Evolutionary conservation across 1,139 yeast species (phyloP).

Genomic region (Kurtzmaniella quercitrusa): DNA sequence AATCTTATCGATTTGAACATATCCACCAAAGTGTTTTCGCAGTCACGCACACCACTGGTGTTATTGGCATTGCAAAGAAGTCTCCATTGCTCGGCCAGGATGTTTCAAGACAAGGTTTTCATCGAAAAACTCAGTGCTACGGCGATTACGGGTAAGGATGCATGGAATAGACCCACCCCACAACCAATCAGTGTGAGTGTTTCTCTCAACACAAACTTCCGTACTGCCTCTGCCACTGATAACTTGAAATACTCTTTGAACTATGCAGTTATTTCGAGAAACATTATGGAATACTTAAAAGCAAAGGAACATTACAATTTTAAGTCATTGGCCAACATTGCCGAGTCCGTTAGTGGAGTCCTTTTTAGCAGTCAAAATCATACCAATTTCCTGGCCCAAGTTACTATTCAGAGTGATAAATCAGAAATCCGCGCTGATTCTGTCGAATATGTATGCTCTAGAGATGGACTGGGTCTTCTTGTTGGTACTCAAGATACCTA

Average conservation of each 20-base stretch:
- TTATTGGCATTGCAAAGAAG: conserved; percentile 15
- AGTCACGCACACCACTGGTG: conserved; percentile 15
- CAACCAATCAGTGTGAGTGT: conserved; percentile 67
- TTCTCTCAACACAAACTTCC: conserved; percentile 63
- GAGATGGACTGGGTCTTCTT: conserved; percentile 18
- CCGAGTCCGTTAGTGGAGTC: conserved; percentile 45
- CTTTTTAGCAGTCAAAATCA: conserved; percentile 47
- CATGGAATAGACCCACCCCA: conserved; percentile 67
- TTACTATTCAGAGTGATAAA: conserved; percentile 45
- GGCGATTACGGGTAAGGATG: conserved; percentile 71
- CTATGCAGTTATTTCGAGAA: conserved; percentile 78
- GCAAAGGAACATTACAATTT: conserved; percentile 43
- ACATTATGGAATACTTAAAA: conserved; percentile 51
- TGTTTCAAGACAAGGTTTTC: conserved; percentile 50
- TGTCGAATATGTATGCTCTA: conserved; percentile 33
- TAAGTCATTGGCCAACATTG: conserved; percentile 54
- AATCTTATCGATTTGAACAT: neutral
- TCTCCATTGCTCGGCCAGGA: conserved; percentile 14
- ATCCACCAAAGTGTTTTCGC: conserved; percentile 8
- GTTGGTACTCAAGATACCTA: conserved; percentile 32
- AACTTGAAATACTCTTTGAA: conserved; percentile 78
- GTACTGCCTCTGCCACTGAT: conserved; percentile 68
- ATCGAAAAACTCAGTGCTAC: conserved; percentile 55
- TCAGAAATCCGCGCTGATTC: conserved; percentile 56
- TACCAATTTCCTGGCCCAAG: conserved; percentile 27